Conservation (phyloP, 1,284 basidiomycete species). For the Ceratobasidium theobromae region DNA sequence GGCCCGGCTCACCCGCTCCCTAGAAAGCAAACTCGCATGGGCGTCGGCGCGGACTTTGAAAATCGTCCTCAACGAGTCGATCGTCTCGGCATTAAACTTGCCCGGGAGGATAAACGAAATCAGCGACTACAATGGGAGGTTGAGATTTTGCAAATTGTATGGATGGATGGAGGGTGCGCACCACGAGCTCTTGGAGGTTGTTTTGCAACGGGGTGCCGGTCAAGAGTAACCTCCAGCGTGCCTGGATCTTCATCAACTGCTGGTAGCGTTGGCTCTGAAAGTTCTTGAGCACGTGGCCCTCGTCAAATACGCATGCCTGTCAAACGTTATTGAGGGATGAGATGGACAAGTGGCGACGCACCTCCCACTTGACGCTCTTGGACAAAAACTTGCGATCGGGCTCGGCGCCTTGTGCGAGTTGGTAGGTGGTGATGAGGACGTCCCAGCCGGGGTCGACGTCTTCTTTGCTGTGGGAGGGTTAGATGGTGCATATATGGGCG, state of each 20-base stretch:
- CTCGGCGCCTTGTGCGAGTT: slow-evolving; percentile 84
- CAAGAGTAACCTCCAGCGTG: slow-evolving; percentile 87
- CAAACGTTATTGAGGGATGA: slow-evolving; percentile 22
- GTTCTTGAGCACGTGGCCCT: slow-evolving; percentile 96
- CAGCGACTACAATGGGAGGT: slow-evolving; percentile 65
- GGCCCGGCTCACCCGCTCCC: slow-evolving; percentile 88
- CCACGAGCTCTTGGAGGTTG: slow-evolving; percentile 92
- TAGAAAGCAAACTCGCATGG: slow-evolving; percentile 81
- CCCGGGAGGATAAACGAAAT: slow-evolving; percentile 98
- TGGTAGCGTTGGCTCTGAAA: slow-evolving; percentile 94
- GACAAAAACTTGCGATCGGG: slow-evolving; percentile 87
- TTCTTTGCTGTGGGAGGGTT: slow-evolving; percentile 45
- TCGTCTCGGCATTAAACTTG: slow-evolving; percentile 73
- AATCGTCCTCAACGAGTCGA: slow-evolving; percentile 83
- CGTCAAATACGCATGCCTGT: slow-evolving; percentile 89
- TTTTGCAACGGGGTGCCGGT: slow-evolving; percentile 96
- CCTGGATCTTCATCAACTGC: slow-evolving; percentile 80
- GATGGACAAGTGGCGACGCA: slow-evolving; percentile 47
- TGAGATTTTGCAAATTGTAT: background rate
- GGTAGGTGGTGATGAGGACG: slow-evolving; percentile 95
- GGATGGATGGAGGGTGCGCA: slow-evolving; percentile 49
- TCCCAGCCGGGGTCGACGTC: slow-evolving; percentile 71
- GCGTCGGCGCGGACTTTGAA: slow-evolving; percentile 95
- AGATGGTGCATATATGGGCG: background rate
- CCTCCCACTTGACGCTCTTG: slow-evolving; percentile 85